Evolutionary conservation across 768 basidiomycete species (phyloP).

Genomic region (Leucosporidium yakuticum): DNA sequence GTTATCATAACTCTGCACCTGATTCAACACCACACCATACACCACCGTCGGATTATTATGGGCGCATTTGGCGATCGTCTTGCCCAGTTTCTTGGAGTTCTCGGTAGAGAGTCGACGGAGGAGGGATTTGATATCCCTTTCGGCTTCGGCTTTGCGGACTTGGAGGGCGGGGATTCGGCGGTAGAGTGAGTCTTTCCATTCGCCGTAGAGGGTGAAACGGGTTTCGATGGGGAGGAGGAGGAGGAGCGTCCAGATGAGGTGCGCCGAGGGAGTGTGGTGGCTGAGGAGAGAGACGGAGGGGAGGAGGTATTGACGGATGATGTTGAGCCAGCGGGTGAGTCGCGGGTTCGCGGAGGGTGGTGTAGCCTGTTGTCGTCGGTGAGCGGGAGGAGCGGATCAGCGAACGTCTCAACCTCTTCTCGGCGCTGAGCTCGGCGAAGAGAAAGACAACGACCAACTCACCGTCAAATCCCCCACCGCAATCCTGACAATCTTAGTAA

Average conservation of each 20-base stretch:
- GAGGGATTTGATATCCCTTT: conserved; percentile 80
- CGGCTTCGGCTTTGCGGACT: conserved; percentile 73
- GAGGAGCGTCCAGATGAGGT: conserved; percentile 88
- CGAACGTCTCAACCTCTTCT: too few species aligned
- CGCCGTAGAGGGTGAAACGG: conserved; percentile 89
- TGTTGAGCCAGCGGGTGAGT: conserved; percentile 59
- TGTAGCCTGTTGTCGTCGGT: conserved; percentile 4
- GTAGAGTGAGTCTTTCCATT: conserved; percentile 76
- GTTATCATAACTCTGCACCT: conserved; percentile 96
- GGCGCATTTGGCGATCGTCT: conserved; percentile 83
- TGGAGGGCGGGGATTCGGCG: conserved; percentile 70
- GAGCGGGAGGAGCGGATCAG: background rate
- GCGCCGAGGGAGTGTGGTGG: conserved; percentile 79
- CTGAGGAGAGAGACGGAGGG: conserved; percentile 79
- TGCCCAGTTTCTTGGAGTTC: conserved; percentile 74
- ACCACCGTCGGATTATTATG: conserved; percentile 91
- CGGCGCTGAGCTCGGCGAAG: background rate
- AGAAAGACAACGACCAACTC: background rate
- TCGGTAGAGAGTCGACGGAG: conserved; percentile 56
- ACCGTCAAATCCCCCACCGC: conserved; percentile 11
- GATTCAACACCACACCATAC: conserved; percentile 80
- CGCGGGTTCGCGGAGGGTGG: conserved; percentile 12
- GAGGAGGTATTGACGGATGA: conserved; percentile 71
- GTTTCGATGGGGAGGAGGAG: conserved; percentile 66
- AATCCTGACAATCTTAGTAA: conserved; percentile 19